Evolutionary conservation across 345 rosid species (phyloP).

Genomic region (Moringa oleifera): DNA sequence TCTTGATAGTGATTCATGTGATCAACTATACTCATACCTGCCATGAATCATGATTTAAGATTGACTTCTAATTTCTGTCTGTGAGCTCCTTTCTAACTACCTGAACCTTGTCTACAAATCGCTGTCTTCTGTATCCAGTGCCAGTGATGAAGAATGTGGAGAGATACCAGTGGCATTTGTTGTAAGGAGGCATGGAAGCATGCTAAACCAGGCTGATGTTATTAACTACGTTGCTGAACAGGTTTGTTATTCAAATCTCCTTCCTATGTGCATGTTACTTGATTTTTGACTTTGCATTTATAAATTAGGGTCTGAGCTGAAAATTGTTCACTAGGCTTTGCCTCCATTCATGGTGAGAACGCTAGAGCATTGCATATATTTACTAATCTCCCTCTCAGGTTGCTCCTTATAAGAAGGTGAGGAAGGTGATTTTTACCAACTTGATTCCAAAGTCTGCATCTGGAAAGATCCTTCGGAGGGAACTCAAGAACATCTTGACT

Average conservation of each 20-base stretch:
- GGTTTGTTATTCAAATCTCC: slow-evolving; percentile 26
- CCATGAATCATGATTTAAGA: neutral
- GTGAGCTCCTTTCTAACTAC: no score
- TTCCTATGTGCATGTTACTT: neutral
- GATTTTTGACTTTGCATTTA: neutral
- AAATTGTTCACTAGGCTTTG: no score
- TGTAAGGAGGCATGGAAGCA: slow-evolving; percentile 46
- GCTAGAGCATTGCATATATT: neutral
- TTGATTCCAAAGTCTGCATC: slow-evolving; percentile 73
- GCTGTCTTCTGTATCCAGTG: slow-evolving; percentile 27
- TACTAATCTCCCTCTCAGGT: slow-evolving; percentile 36
- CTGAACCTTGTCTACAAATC: neutral
- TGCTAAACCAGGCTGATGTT: slow-evolving; percentile 41
- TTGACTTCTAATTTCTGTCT: neutral
- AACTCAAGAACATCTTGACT: slow-evolving; percentile 52
- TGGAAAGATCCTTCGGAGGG: slow-evolving; percentile 74
- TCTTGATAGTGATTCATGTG: neutral
- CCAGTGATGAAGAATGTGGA: slow-evolving; percentile 42
- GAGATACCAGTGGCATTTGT: slow-evolving; percentile 90
- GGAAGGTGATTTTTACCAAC: slow-evolving; percentile 55
- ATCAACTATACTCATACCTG: neutral
- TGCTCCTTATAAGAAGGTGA: slow-evolving; percentile 82
- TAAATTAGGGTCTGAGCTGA: neutral
- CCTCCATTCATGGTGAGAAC: neutral
- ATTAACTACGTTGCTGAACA: slow-evolving; percentile 50